Evolutionary conservation across 257 asterid genomes (phyloP), one percentile per base, ranked within the genome.

Genomic region (Ballota nigra): DNA sequence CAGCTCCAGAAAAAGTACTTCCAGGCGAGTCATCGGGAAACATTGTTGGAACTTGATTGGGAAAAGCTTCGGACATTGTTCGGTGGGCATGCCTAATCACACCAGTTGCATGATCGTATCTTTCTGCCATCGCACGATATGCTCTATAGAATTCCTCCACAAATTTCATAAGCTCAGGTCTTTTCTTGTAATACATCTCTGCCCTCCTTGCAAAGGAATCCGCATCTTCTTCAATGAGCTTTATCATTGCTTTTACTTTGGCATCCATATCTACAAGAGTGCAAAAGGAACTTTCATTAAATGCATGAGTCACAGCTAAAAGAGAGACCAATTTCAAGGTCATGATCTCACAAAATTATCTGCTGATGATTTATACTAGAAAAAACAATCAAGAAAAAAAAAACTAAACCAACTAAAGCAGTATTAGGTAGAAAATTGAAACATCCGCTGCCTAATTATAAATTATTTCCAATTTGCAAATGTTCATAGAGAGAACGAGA

Each of bases 141-240:
- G 98, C 97, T 59, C 98, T 70, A 45, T 95, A 95, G 77, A 92
- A 92, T 63, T 95, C 98, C 82, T 92, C 98, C 8, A 95, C 96
- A 75, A 89, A 62, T 81, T 86, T 95, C 99, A 92, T 95, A 8
- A 92, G 95, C 86, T 95, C 99, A 0, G 99, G 99, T 18, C 98
- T 95, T 80, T 95, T 95, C 90, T 92, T 95, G 70, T 92, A 95
- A 77, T 95, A 95, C 99, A 95, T 95, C 69, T 95, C 99, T 6
- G 99, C 99, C 81, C 99, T 88, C 83, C 94, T 87, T 15, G 99
- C 99, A 73, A 95, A 95, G 75, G 98, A 89, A 80, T 95, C 99
- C 0, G 96, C 99, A 74, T 95, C 99, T 82, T 87, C 96, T 80
- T 95, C 97, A 31, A 95, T 85, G 82, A 95, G 92, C 85, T 95